Conservation (phyloP, 257 asterid genomes). For the Eustoma russellianum region DNA sequence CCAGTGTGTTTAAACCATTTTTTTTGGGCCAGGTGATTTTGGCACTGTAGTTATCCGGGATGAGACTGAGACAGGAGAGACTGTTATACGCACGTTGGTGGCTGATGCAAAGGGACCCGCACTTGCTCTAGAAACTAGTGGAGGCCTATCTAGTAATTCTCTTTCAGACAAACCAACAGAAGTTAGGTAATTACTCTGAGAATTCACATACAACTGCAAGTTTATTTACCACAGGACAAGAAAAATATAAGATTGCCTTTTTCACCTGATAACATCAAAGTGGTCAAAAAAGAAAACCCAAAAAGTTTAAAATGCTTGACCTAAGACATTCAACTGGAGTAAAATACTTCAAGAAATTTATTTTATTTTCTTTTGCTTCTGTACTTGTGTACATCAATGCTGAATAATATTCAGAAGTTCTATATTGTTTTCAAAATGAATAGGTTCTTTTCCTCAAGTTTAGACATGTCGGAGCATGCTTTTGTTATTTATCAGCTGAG, state of each 20-base stretch:
- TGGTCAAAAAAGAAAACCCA: background rate
- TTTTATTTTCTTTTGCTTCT: no score
- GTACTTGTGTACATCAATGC: no score
- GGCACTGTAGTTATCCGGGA: conserved; percentile 75
- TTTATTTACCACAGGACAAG: no score
- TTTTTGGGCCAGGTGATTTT: conserved; percentile 59
- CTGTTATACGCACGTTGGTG: conserved; percentile 26
- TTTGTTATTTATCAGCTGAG: no score
- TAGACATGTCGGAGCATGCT: no score
- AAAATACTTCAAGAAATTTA: no score
- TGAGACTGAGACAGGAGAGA: conserved; percentile 31
- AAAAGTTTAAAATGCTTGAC: background rate
- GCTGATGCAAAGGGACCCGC: conserved; percentile 30
- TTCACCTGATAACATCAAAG: no score
- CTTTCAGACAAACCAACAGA: conserved; percentile 39
- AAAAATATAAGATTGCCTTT: no score
- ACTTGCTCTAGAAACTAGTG: conserved; percentile 31
- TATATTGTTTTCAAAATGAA: no score
- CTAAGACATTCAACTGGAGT: no score
- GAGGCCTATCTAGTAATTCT: conserved; percentile 34
- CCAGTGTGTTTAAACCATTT: conserved; percentile 2
- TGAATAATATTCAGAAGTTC: no score
- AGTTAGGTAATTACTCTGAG: conserved; percentile 33
- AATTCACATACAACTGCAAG: background rate
- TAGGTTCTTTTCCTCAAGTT: no score